A percentile compares a stretch with the other conserved stretches of the same genome.
These are phyloP conservation scores for Cladosporium velox DNA, from an alignment of 2,329 filamentous ascomycete genomes.

Conservation along the genomic window DNA sequence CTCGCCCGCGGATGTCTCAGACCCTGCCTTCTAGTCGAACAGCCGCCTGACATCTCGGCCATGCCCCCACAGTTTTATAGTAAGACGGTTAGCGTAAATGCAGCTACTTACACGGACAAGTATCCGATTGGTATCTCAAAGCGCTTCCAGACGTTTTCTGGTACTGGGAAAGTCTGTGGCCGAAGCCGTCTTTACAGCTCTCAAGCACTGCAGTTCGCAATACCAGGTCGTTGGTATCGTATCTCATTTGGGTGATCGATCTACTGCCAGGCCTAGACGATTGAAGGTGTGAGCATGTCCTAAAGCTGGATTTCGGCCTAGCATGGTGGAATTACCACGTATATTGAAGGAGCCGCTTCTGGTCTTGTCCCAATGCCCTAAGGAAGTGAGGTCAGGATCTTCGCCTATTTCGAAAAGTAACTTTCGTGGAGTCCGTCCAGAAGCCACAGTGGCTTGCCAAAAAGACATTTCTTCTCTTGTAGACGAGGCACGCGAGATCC, in stretches of 20 bases:
- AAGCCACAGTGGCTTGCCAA: neutral
- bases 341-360: neutral
- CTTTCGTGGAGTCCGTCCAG: neutral
- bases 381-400: neutral
- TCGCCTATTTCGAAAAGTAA: neutral
- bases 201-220: neutral
- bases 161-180: neutral
- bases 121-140: neutral
- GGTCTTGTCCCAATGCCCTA: neutral
- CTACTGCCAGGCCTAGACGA: neutral
- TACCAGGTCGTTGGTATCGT: neutral
- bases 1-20: neutral
- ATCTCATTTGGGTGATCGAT: neutral
- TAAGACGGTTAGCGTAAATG: neutral
- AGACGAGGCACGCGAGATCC: neutral
- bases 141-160: neutral
- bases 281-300: neutral
- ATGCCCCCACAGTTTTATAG: neutral
- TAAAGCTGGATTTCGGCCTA: neutral
- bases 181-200: neutral
- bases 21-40: neutral
- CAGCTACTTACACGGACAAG: neutral
- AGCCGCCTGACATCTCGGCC: neutral
- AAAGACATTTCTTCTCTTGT: neutral
- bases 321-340: neutral